phyloP scores from a whole-genome alignment of 2,329 filamentous ascomycete genomes.

The Scedosporium apiospermum region DNA sequence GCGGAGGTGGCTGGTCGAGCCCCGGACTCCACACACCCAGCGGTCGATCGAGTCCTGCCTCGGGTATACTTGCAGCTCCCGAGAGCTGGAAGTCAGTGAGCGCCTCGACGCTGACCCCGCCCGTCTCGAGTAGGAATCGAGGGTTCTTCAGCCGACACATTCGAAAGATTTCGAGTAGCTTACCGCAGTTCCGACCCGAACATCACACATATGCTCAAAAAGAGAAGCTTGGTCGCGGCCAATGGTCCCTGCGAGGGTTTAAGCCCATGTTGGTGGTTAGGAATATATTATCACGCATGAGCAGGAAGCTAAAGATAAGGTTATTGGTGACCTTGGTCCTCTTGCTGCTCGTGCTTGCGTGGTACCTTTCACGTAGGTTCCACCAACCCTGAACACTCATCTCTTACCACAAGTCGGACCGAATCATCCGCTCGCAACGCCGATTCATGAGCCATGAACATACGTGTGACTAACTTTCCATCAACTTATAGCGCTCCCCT shows the following conservation, averaged over 20 bases:
- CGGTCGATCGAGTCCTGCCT: slow-evolving; percentile 58
- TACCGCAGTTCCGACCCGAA: slow-evolving; percentile 60
- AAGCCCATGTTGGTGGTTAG: slow-evolving; percentile 22
- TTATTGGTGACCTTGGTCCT: slow-evolving; percentile 50
- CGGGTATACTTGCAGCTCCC: slow-evolving; percentile 47
- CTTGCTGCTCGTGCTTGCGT: slow-evolving; percentile 51
- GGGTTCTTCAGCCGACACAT: slow-evolving; percentile 84
- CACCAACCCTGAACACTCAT: neutral
- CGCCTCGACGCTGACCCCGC: slow-evolving; percentile 22
- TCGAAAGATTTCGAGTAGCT: slow-evolving; percentile 66
- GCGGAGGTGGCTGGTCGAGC: slow-evolving; percentile 75
- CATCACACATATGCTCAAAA: slow-evolving; percentile 56
- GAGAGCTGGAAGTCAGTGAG: neutral
- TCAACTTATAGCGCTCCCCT: slow-evolving; percentile 34
- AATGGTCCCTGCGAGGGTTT: slow-evolving; percentile 18
- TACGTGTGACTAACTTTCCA: too few relatives aligned
- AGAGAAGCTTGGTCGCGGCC: slow-evolving; percentile 60
- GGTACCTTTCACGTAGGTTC: slow-evolving; percentile 65
- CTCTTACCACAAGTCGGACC: neutral
- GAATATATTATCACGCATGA: slow-evolving; percentile 41
- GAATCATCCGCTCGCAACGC: too few relatives aligned
- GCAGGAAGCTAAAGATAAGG: slow-evolving; percentile 57
- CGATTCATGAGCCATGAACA: neutral
- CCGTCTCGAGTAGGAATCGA: slow-evolving; percentile 66
- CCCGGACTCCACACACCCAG: slow-evolving; percentile 64